Base-by-base conservation (phyloP, 1,139 yeast genomes). In the Suhomyces choctaworum region DNA sequence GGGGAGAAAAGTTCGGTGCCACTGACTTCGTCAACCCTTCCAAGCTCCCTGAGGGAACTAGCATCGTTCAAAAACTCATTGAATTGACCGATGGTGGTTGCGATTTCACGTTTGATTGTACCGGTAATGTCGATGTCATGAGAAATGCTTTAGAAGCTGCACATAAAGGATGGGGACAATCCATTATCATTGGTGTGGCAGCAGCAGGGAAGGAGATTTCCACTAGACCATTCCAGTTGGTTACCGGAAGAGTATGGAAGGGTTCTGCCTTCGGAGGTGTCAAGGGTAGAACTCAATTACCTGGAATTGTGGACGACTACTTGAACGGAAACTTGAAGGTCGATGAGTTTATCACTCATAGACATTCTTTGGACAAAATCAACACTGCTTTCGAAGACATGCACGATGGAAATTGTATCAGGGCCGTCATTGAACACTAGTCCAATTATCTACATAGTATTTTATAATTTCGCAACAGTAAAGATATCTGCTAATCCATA, bases 201-300 rank as follows among this genome's bases (percentile, higher is more conserved):
- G 96, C 96, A 50, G 96, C 97, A 32, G 98, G 98, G 51, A 77
- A 89, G 66, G 97, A 92, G 67, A 90, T 94, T 48, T 69, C 95
- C 36, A 92, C 97, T 36, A 82, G 97, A 68, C 98, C 98, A 44
- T 92, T 92, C 88, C 97, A 92, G 73, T 79, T 92, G 64, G 97
- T 94, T 49, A 92, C 98, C 29, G 98, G 98, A 53, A 82, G 98
- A 69, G 95, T 86, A 35, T 92, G 98, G 97, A 86, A 80, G 64
- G 98, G 98, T 52, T 88, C 96, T 56, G 98, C 98, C 12, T 92
- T 88, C 52, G 98, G 98, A 56, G 98, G 97, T 60, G 90, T 92
- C 60, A 92, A 92, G 72, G 98, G 98, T 58, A 84, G 97, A 72
- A 60, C 96, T 30, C 96, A 92, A 71, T 78, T 92, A 70, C 97